Evolutionary conservation across 164 flowering plant genomes (phyloP).

Genomic region (Euptelea pleiosperma): DNA sequence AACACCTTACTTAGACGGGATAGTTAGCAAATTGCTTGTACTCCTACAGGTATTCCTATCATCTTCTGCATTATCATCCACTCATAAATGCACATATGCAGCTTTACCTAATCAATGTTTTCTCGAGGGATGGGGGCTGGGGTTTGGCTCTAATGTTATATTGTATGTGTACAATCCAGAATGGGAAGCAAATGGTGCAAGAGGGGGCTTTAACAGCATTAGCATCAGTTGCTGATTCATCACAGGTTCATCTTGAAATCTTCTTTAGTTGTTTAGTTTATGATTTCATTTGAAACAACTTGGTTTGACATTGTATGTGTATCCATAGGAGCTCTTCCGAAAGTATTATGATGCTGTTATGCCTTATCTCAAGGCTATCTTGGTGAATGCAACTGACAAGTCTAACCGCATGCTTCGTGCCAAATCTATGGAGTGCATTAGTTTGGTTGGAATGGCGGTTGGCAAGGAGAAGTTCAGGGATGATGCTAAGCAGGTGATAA

Average conservation of each 20-base stretch:
- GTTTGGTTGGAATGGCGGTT: slow-evolving; percentile 98
- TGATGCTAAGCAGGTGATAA: slow-evolving; percentile 88
- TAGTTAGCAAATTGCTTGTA: slow-evolving; percentile 88
- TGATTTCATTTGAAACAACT: background rate
- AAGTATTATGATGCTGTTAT: slow-evolving; percentile 91
- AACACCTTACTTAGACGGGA: slow-evolving; percentile 87
- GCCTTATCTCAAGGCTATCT: slow-evolving; percentile 83
- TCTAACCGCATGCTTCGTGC: slow-evolving; percentile 95
- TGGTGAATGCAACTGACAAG: slow-evolving; percentile 85
- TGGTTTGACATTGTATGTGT: background rate
- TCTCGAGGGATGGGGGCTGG: too few relatives aligned
- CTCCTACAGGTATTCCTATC: slow-evolving; percentile 95
- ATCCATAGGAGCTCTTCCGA: slow-evolving; percentile 75
- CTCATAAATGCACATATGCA: too few relatives aligned
- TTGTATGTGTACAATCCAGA: slow-evolving; percentile 39
- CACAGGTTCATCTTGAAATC: slow-evolving; percentile 58
- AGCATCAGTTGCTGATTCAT: slow-evolving; percentile 99
- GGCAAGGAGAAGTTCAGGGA: slow-evolving; percentile 97
- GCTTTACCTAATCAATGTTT: too few relatives aligned
- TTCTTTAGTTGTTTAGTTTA: too few relatives aligned
- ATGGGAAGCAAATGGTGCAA: slow-evolving; percentile 98
- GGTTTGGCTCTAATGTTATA: background rate
- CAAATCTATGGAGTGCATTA: slow-evolving; percentile 93
- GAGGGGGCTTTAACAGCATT: slow-evolving; percentile 99
- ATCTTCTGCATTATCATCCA: too few relatives aligned